phyloP scores from a whole-genome alignment of 176 grass and related monocot genomes.

The Oryza nivara region DNA sequence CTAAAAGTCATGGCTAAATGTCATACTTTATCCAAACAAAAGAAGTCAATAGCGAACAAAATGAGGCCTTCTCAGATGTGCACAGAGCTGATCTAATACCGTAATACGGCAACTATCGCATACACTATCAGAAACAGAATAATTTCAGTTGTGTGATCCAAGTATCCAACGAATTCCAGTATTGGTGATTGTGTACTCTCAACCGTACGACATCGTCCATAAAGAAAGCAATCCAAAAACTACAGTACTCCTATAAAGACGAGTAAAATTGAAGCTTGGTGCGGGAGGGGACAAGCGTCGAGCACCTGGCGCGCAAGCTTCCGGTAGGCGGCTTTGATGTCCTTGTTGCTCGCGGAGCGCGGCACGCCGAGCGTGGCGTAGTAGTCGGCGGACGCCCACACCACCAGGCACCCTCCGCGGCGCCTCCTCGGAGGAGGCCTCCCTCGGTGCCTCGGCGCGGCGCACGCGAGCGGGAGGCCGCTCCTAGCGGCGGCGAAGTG shows the following conservation, averaged over 20 bases:
- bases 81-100: neutral
- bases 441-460: constrained; percentile 36
- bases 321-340: constrained; percentile 94
- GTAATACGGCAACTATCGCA: neutral
- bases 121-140: neutral
- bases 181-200: neutral
- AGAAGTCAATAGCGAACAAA: neutral
- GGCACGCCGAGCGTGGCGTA: constrained; percentile 83
- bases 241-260: neutral
- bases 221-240: constrained; percentile 12
- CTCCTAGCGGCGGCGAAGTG: constrained; percentile 34
- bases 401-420: constrained; percentile 39
- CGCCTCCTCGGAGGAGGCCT: constrained; percentile 38
- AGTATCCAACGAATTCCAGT: constrained; percentile 12
- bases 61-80: neutral
- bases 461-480: constrained; percentile 47
- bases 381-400: constrained; percentile 80
- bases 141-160: neutral
- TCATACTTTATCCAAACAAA: neutral
- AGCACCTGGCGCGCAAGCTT: constrained; percentile 94
- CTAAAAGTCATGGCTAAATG: neutral
- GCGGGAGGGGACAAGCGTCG: constrained; percentile 23
- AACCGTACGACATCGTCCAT: neutral
- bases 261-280: neutral
- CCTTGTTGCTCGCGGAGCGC: constrained; percentile 76